Evolutionary conservation across 345 rosid species (phyloP).

Genomic region (Syzygium aromaticum): DNA sequence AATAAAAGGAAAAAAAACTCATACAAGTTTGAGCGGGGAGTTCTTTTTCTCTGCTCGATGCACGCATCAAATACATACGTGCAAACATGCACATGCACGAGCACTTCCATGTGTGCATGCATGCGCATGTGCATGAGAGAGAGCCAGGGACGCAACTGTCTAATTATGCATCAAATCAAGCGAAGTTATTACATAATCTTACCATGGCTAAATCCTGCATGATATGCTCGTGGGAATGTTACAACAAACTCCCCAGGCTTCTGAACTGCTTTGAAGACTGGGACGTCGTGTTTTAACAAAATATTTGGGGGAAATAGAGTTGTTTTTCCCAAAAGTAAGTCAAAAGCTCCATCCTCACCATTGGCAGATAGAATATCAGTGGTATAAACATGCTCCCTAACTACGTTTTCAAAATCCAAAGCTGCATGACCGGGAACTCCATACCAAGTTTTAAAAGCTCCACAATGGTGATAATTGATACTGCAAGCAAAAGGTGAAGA

Average conservation of each 20-base stretch:
- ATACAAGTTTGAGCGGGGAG: background rate
- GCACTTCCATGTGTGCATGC: background rate
- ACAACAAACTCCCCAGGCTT: conserved; percentile 94
- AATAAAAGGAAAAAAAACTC: background rate
- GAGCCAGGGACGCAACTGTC: background rate
- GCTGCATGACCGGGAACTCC: conserved; percentile 98
- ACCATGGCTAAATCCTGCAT: conserved; percentile 99
- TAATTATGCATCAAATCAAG: background rate
- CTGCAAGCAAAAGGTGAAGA: conserved; percentile 26
- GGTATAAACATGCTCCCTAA: conserved; percentile 70
- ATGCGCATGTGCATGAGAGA: background rate
- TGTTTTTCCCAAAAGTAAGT: conserved; percentile 93
- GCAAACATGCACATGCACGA: background rate
- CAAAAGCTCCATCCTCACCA: conserved; percentile 97
- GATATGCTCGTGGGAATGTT: conserved; percentile 96
- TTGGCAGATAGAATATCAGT: conserved; percentile 59
- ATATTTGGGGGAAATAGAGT: conserved; percentile 92
- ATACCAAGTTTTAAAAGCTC: conserved; percentile 99
- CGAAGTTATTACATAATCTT: background rate
- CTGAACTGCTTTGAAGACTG: conserved; percentile 95
- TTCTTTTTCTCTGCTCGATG: background rate
- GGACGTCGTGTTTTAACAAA: conserved; percentile 73
- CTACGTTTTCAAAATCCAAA: conserved; percentile 85
- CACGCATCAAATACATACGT: background rate
- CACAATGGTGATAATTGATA: conserved; percentile 97